A percentile compares a stretch with the other conserved stretches of the same genome.
phyloP scores from a whole-genome alignment of 768 basidiomycete species.

The Sporobolomyces phaffii region DNA sequence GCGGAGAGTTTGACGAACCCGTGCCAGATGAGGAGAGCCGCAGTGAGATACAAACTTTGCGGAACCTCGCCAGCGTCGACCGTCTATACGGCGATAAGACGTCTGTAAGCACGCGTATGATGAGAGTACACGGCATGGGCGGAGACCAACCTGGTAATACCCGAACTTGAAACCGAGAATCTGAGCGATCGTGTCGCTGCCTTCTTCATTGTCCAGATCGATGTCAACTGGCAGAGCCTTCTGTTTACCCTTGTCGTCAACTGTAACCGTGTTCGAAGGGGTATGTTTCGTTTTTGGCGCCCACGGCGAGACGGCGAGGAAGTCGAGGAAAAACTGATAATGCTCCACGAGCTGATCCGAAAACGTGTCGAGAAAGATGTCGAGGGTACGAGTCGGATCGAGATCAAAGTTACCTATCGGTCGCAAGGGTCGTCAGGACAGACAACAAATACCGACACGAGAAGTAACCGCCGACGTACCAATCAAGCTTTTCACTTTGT shows the following conservation, averaged over 20 bases:
- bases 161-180: conserved; percentile 97
- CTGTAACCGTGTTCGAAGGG: conserved; percentile 43
- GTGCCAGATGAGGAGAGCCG: conserved; percentile 83
- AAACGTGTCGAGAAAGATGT: conserved; percentile 86
- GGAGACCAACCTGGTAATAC: conserved; percentile 67
- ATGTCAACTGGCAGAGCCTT: conserved; percentile 39
- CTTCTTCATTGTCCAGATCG: conserved; percentile 39
- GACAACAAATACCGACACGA: too few relatives aligned
- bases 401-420: conserved; percentile 76
- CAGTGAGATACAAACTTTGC: conserved; percentile 67
- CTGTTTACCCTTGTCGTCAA: conserved; percentile 36
- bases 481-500: conserved; percentile 77
- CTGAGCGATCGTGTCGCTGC: conserved; percentile 55
- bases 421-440: too few relatives aligned
- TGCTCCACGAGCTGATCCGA: conserved; percentile 74
- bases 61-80: conserved; percentile 62
- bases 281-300: conserved; percentile 40
- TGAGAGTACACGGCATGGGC: background rate
- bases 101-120: background rate
- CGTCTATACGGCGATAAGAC: conserved; percentile 48
- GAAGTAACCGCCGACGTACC: too few relatives aligned
- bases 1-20: conserved; percentile 81
- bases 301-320: conserved; percentile 86
- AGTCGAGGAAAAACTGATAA: conserved; percentile 77
- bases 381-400: conserved; percentile 87